A percentile compares a stretch with the other conserved stretches of the same genome.
These are phyloP conservation scores for Wickerhamiella lipophila DNA, from an alignment of 805 yeast species.

Conservation along the genomic window DNA sequence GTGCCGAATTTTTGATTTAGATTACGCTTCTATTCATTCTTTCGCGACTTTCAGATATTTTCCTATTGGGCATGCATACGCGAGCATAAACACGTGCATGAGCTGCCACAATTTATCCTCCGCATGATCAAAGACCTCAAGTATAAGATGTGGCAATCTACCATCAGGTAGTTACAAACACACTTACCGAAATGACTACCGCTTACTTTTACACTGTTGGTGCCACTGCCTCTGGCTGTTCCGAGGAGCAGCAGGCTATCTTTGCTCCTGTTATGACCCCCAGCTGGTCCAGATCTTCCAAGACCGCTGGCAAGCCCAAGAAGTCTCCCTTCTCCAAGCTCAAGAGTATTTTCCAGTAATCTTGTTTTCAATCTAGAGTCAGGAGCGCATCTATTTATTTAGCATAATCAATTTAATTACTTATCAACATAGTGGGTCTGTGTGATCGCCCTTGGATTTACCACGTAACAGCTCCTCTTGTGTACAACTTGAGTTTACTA, in stretches of 20 bases:
- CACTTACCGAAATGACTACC: neutral
- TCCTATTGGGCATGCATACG: neutral
- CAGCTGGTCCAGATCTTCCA: conserved; percentile 21
- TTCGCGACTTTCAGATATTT: neutral
- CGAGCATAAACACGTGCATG: neutral
- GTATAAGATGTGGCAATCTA: neutral
- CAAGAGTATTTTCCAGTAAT: neutral
- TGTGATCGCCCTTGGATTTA: no score
- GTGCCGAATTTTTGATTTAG: neutral
- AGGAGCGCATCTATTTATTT: neutral
- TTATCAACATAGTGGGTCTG: neutral
- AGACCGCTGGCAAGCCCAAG: neutral
- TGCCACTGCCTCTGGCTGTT: neutral
- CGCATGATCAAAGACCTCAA: neutral
- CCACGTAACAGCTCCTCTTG: no score
- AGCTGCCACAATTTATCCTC: neutral
- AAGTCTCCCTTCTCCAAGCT: neutral
- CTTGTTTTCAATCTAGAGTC: no score
- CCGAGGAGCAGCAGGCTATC: conserved; percentile 16
- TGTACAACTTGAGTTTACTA: no score
- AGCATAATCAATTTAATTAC: neutral
- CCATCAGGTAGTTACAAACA: neutral
- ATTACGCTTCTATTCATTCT: neutral
- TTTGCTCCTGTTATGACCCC: conserved; percentile 25
- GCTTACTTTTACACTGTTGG: conserved; percentile 5